Evolutionary conservation across 1,284 basidiomycete genomes (phyloP).

Genomic region (Exobasidium cylindrosporum): DNA sequence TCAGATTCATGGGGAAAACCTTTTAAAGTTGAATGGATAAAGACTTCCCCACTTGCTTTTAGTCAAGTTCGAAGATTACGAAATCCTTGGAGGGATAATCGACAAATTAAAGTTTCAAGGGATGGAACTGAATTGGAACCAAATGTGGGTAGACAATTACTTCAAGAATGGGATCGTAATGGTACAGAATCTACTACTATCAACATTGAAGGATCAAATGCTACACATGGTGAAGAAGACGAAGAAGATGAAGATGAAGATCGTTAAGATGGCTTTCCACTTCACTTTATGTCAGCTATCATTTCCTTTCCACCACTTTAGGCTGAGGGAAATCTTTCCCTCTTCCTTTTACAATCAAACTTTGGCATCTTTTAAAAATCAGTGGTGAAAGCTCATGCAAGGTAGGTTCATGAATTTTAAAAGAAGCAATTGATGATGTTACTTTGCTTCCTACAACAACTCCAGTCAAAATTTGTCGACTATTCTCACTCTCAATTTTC

Average conservation of each 20-base stretch:
- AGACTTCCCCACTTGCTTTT: slow-evolving; percentile 73
- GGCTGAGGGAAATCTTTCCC: too few species aligned
- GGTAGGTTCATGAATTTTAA: too few species aligned
- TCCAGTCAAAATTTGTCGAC: too few species aligned
- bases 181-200: background rate
- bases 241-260: slow-evolving; percentile 6
- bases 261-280: too few species aligned
- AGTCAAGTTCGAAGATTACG: slow-evolving; percentile 72
- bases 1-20: slow-evolving; percentile 65
- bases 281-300: too few species aligned
- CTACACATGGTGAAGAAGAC: background rate
- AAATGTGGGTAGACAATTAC: slow-evolving; percentile 67
- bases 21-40: slow-evolving; percentile 83
- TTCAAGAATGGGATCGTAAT: slow-evolving; percentile 72
- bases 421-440: too few species aligned
- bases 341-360: too few species aligned
- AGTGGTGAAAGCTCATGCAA: too few species aligned
- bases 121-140: slow-evolving; percentile 92
- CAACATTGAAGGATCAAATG: background rate
- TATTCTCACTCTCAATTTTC: too few species aligned
- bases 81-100: slow-evolving; percentile 88
- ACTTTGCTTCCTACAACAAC: too few species aligned
- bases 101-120: slow-evolving; percentile 79
- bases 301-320: too few species aligned
- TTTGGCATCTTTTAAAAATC: too few species aligned